A percentile compares a stretch with the other conserved stretches of the same genome.
phyloP scores from a whole-genome alignment of 1,284 basidiomycete species.

The Puccinia sorghi region DNA sequence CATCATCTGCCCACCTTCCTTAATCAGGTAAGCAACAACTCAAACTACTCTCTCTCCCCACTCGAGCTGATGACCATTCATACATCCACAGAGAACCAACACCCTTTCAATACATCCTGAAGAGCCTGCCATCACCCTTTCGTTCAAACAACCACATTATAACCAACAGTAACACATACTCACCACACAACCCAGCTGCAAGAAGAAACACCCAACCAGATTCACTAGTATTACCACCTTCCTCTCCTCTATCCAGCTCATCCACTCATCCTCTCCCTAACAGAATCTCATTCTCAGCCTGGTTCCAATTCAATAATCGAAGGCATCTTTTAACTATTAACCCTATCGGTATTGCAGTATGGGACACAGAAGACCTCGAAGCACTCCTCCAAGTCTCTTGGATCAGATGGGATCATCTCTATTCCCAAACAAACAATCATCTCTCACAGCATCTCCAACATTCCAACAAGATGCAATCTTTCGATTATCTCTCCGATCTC shows the following conservation, averaged over 20 bases:
- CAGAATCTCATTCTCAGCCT: slow-evolving; percentile 22
- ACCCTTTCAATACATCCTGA: slow-evolving; percentile 31
- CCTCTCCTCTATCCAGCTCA: background rate
- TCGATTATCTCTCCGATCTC: background rate
- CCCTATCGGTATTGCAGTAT: slow-evolving; percentile 18
- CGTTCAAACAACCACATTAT: background rate
- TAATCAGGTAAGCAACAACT: slow-evolving; percentile 15
- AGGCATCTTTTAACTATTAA: slow-evolving; percentile 10
- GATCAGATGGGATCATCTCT: slow-evolving; percentile 29
- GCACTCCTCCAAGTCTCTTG: slow-evolving; percentile 10
- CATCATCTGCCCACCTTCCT: slow-evolving; percentile 17
- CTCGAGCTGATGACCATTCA: background rate
- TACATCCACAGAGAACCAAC: slow-evolving; percentile 23
- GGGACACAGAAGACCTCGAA: slow-evolving; percentile 46
- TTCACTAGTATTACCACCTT: too few relatives aligned
- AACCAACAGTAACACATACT: background rate
- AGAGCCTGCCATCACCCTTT: slow-evolving; percentile 23
- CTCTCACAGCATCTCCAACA: background rate
- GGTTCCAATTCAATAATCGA: slow-evolving; percentile 27
- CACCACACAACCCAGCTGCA: background rate
- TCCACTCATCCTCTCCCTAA: background rate
- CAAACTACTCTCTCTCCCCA: background rate
- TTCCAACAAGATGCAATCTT: background rate
- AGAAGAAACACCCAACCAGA: background rate
- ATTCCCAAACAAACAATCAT: background rate